A percentile compares a stretch with the other conserved stretches of the same genome.
Conservation (phyloP, 2,329 filamentous ascomycete genomes). For the Beauveria asiatica region DNA sequence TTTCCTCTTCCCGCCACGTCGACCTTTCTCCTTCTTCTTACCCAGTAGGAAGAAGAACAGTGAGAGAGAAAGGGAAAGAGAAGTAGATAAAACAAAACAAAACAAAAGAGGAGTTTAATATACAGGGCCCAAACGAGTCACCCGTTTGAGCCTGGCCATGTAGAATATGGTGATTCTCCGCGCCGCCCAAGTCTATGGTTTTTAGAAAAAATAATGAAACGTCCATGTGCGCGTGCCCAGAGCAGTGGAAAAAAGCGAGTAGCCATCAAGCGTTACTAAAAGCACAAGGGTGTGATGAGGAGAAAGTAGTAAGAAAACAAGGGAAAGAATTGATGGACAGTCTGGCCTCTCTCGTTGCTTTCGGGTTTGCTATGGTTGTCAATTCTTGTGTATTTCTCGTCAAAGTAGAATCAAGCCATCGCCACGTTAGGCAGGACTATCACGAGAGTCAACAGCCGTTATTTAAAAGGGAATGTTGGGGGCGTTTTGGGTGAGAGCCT, state of each 20-base stretch:
- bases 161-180: not conserved
- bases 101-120: conserved; percentile 10
- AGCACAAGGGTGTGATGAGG: conserved; percentile 3
- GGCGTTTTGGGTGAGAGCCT: conserved; percentile 41
- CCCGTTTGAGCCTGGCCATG: not conserved
- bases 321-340: not conserved
- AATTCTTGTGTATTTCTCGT: not conserved
- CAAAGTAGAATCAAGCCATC: not conserved
- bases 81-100: not conserved
- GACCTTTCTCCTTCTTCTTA: not conserved
- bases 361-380: not conserved
- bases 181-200: conserved; percentile 8
- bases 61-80: not conserved
- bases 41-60: not conserved
- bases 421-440: not conserved
- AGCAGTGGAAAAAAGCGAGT: conserved; percentile 2
- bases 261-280: conserved; percentile 10
- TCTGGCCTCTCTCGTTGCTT: conserved; percentile 1
- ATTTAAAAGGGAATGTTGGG: conserved; percentile 59
- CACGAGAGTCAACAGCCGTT: not conserved
- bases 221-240: conserved; percentile 3
- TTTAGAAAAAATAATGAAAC: conserved; percentile 2
- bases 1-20: not conserved
- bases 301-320: conserved; percentile 7
- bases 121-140: conserved; percentile 7